These are phyloP conservation scores for Acacia confusa DNA, from an alignment of 306 rosid genomes.

Conservation along the genomic window DNA sequence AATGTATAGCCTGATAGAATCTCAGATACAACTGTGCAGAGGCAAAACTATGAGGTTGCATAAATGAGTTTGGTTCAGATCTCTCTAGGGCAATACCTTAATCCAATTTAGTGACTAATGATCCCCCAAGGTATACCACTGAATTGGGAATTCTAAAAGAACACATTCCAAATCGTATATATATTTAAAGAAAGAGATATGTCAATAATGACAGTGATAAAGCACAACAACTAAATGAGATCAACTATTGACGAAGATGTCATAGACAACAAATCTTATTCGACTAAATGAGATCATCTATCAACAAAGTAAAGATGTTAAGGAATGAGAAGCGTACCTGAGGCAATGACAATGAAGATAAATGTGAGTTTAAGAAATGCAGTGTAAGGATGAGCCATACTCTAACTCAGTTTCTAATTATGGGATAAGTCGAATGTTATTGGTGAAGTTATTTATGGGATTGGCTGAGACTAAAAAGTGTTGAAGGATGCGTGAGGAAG, in stretches of 20 bases:
- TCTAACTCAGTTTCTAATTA: slow-evolving; percentile 1
- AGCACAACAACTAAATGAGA: not conserved
- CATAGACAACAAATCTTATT: no score
- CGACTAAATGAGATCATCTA: not conserved
- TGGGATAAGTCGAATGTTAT: slow-evolving; percentile 25
- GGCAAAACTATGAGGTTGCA: not conserved
- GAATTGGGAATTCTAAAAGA: not conserved
- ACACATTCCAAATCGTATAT: not conserved
- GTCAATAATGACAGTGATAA: not conserved
- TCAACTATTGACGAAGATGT: not conserved
- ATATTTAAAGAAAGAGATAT: not conserved
- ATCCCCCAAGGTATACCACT: not conserved
- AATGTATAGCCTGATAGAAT: not conserved
- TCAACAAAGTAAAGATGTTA: not conserved
- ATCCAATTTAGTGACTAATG: not conserved
- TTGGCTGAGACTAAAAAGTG: not conserved
- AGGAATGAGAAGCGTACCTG: slow-evolving; percentile 31
- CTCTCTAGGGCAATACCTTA: not conserved
- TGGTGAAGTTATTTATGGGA: slow-evolving; percentile 21
- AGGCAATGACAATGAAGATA: slow-evolving; percentile 40
- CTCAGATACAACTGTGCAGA: not conserved
- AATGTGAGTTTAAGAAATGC: slow-evolving; percentile 25
- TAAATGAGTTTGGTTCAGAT: not conserved
- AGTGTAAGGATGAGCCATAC: slow-evolving; percentile 29
- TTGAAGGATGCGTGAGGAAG: slow-evolving; percentile 45